These are phyloP conservation scores for Herpetospermum pedunculosum DNA, from an alignment of 306 rosid genomes.

Conservation along the genomic window DNA sequence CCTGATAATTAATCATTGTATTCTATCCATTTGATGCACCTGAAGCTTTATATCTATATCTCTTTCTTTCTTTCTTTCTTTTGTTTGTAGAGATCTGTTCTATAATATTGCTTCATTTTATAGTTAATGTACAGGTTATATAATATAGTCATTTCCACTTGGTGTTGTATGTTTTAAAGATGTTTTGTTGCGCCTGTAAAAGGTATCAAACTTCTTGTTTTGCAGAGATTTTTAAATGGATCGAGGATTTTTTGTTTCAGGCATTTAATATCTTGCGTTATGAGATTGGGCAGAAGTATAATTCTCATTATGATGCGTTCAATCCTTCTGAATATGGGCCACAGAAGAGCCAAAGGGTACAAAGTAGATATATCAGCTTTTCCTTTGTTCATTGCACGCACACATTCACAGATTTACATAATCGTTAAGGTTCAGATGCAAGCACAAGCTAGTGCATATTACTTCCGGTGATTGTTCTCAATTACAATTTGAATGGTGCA, in stretches of 20 bases:
- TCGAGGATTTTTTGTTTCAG: constrained; percentile 58
- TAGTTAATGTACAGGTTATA: neutral
- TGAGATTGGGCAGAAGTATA: constrained; percentile 68
- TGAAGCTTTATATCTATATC: neutral
- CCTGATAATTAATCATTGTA: neutral
- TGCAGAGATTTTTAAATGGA: constrained; percentile 28
- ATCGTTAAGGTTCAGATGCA: neutral
- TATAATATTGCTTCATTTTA: neutral
- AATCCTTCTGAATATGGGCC: constrained; percentile 49
- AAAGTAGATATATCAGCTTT: constrained; percentile 11
- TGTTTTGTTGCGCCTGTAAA: neutral
- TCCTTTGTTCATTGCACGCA: neutral
- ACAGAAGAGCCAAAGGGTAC: constrained; percentile 71
- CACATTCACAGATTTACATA: neutral
- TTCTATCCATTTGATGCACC: neutral
- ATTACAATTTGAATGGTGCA: neutral
- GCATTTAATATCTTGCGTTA: constrained; percentile 75
- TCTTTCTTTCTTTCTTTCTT: neutral
- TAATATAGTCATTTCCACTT: neutral
- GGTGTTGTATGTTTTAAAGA: neutral
- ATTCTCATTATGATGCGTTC: constrained; percentile 67
- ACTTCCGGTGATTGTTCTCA: neutral
- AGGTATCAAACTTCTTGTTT: constrained; percentile 24
- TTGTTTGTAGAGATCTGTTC: neutral
- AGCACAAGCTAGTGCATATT: neutral